Base-by-base conservation (phyloP, 1,139 yeast genomes). In the Scheffersomyces illinoinensis region DNA sequence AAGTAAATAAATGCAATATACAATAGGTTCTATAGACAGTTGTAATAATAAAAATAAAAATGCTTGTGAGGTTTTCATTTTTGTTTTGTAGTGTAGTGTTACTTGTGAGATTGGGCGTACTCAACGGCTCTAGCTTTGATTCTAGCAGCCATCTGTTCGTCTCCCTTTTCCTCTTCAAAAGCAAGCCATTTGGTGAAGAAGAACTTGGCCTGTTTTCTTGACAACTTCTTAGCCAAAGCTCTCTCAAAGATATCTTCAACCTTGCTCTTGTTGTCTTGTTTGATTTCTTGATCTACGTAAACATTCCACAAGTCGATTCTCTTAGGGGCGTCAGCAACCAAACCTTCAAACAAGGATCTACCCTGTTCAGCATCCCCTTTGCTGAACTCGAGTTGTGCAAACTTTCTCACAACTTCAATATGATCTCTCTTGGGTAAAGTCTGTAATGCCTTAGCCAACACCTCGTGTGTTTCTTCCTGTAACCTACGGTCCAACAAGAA, bases 281-380 rank as follows among this genome's bases (percentile, higher is more conserved):
- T 91, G 71, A 91, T 88, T 75, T 95, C 98, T 76, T 91, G 97
- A 74, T 95, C 99, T 64, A 93, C 85, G 74, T 93, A 93, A 53
- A 93, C 96, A 71, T 90, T 93, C 98, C 98, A 95, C 65, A 95
- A 76, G 74, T 95, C 99, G 61, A 91, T 86, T 76, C 97, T 86
- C 80, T 92, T 92, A 60, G 98, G 96, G 55, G 91, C 96, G 70
- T 93, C 96, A 47, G 96, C 85, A 59, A 95, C 76, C 62, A 95
- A 84, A 56, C 98, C 98, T 78, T 95, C 98, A 69, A 93, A 92
- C 66, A 95, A 81, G 1, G 98, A 91, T 74, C 98, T 87, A 58
- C 97, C 99, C 73, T 95, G 96, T 76, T 95, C 99, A 12, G 91
- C 79, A 65, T 92, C 97, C 65, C 98, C 98, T 71, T 88, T 86